Evolutionary conservation across 2,329 filamentous ascomycete species (phyloP), one percentile per base, ranked within the genome.

Genomic region (Dendryphion nanum): DNA sequence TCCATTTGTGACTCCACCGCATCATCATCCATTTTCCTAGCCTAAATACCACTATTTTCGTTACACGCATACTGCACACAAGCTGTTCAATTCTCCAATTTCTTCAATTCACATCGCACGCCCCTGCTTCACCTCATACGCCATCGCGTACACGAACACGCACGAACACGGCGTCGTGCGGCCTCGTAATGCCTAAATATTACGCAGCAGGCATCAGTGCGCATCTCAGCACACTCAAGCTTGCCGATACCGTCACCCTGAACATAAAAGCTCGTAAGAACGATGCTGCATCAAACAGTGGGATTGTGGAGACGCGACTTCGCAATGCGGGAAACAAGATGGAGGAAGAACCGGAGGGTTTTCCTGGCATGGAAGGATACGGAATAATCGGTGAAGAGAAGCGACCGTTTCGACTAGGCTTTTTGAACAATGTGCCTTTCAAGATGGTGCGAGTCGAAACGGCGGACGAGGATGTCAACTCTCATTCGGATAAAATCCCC

Each of bases 101-200:
- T n/a, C n/a, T n/a, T n/a, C n/a, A n/a, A n/a, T n/a, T n/a, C n/a
- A n/a, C n/a, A n/a, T n/a, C n/a, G n/a, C n/a, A n/a, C n/a, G n/a
- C n/a, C n/a, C n/a, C n/a, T n/a, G n/a, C n/a, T n/a, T n/a, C n/a
- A n/a, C n/a, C n/a, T n/a, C n/a, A n/a, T n/a, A n/a, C n/a, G n/a
- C n/a, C n/a, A n/a, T n/a, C n/a, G n/a, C n/a, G n/a, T n/a, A n/a
- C n/a, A n/a, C n/a, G n/a, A n/a, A n/a, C n/a, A n/a, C n/a, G n/a
- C n/a, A n/a, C n/a, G n/a, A n/a, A n/a, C n/a, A n/a, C n/a, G n/a
- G n/a, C n/a, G n/a, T n/a, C n/a, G n/a, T n/a, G n/a, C n/a, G n/a
- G n/a, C n/a, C n/a, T n/a, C 43, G 31, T 19, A 15, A 66, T 66
- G 63, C 63, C 61, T 20, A 47, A 45, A n/a, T 63, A 65, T 33